Conservation (phyloP, 768 basidiomycete genomes). For the Mycena galericulata region DNA sequence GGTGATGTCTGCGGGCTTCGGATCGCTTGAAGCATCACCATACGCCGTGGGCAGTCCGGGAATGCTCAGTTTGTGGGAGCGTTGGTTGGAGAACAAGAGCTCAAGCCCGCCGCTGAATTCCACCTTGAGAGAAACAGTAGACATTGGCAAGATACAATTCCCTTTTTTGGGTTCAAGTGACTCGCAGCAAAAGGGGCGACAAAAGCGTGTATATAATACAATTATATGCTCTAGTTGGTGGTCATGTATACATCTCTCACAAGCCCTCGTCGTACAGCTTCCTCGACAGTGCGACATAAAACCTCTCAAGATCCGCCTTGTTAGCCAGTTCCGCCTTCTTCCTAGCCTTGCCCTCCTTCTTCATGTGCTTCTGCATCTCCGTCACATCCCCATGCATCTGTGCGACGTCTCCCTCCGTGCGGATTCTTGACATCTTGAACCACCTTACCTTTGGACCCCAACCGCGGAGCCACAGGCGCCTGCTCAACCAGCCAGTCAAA, state of each 20-base stretch:
- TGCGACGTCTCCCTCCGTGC: conserved; percentile 39
- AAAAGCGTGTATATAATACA: conserved; percentile 22
- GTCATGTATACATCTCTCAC: conserved; percentile 48
- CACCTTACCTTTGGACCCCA: conserved; percentile 27
- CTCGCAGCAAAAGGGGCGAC: background rate
- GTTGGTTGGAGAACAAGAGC: conserved; percentile 81
- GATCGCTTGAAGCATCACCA: conserved; percentile 38
- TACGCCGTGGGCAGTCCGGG: conserved; percentile 58
- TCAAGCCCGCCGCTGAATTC: conserved; percentile 91
- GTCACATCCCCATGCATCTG: conserved; percentile 27
- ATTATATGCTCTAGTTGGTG: conserved; percentile 16
- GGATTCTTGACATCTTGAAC: conserved; percentile 26
- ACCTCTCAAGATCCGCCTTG: conserved; percentile 85
- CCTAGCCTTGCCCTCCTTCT: conserved; percentile 42
- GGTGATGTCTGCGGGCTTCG: conserved; percentile 69
- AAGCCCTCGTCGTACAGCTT: conserved; percentile 95
- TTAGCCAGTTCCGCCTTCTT: conserved; percentile 64
- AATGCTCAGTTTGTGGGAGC: conserved; percentile 66
- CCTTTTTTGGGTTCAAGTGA: no score
- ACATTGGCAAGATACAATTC: background rate
- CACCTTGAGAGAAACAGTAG: conserved; percentile 63
- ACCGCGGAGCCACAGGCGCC: conserved; percentile 57
- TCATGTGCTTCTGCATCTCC: conserved; percentile 30
- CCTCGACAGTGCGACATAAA: conserved; percentile 89
- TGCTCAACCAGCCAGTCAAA: conserved; percentile 86